Percentiles rank a stretch among this genome's conserved stretches.
Evolutionary conservation across 352 stramenopile species (phyloP).

Genomic region (Thraustotheca clavata): DNA sequence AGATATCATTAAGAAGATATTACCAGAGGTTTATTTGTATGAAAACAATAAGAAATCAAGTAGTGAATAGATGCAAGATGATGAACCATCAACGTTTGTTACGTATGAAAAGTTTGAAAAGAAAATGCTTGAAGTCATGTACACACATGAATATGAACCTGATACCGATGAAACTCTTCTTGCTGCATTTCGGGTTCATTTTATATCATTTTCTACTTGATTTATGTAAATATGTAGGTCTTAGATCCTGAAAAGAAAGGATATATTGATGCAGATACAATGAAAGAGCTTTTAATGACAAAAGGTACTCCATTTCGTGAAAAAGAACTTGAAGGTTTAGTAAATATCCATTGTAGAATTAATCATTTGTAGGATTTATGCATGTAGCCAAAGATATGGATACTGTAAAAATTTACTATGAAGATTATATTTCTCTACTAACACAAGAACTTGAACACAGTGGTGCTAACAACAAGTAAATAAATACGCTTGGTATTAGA

Average conservation of each 20-base stretch:
- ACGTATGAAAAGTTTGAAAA: slow-evolving; percentile 88
- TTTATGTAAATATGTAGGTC: slow-evolving; percentile 28
- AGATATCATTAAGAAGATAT: slow-evolving; percentile 87
- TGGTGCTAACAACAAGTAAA: slow-evolving; percentile 26
- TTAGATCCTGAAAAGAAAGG: slow-evolving; percentile 75
- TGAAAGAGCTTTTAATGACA: slow-evolving; percentile 80
- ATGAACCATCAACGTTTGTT: slow-evolving; percentile 85
- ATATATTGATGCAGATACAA: slow-evolving; percentile 84
- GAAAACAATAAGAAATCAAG: background rate
- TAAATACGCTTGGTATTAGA: slow-evolving; percentile 13
- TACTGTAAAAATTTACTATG: slow-evolving; percentile 87
- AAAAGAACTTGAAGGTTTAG: slow-evolving; percentile 81
- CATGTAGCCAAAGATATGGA: slow-evolving; percentile 68
- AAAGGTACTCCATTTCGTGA: slow-evolving; percentile 86
- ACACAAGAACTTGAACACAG: slow-evolving; percentile 36
- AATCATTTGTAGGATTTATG: slow-evolving; percentile 53
- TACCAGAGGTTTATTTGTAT: slow-evolving; percentile 53
- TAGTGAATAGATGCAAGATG: slow-evolving; percentile 68
- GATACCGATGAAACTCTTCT: slow-evolving; percentile 85
- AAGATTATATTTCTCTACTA: slow-evolving; percentile 85
- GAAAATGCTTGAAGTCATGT: slow-evolving; percentile 89
- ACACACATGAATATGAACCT: slow-evolving; percentile 81
- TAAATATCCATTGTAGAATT: background rate
- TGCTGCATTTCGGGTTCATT: slow-evolving; percentile 47
- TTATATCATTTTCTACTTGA: background rate